Conservation (phyloP, 2,329 filamentous ascomycete species). For the Cladosporium sp. region DNA sequence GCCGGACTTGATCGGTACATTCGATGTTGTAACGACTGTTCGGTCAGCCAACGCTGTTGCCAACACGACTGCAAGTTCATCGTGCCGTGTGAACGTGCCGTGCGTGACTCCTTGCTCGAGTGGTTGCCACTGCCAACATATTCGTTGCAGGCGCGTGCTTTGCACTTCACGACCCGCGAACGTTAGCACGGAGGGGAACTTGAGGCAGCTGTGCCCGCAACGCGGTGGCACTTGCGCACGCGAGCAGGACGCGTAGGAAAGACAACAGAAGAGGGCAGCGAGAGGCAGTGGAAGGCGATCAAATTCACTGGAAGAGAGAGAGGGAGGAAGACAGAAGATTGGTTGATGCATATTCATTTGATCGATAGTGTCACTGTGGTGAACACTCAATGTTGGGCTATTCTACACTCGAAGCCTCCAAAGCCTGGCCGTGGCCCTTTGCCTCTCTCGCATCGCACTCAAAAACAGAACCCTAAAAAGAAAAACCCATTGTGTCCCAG, state of each 20-base stretch:
- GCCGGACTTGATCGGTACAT: too few species aligned
- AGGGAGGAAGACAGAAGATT: neutral
- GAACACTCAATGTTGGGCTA: constrained; percentile 17
- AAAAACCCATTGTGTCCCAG: constrained; percentile 21
- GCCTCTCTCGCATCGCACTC: constrained; percentile 28
- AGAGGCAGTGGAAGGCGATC: neutral
- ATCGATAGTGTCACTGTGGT: constrained; percentile 5
- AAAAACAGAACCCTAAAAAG: constrained; percentile 19
- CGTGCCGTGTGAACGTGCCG: constrained; percentile 2
- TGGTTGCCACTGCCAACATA: constrained; percentile 4
- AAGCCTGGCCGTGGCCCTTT: constrained; percentile 16
- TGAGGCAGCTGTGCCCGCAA: neutral
- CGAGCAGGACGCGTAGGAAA: neutral
- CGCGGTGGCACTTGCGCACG: constrained; percentile 10
- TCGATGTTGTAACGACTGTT: neutral
- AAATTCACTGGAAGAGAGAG: neutral
- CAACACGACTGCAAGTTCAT: neutral
- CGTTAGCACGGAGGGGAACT: neutral
- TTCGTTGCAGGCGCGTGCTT: constrained; percentile 1
- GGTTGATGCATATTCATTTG: constrained; percentile 13
- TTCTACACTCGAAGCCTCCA: constrained; percentile 11
- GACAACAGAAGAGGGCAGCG: neutral
- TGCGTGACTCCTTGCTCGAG: neutral
- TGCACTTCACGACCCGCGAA: constrained; percentile 1
- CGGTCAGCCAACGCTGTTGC: constrained; percentile 1